Evolutionary conservation across 1,284 basidiomycete species (phyloP).

Genomic region (Cutaneotrichosporon daszewskae): DNA sequence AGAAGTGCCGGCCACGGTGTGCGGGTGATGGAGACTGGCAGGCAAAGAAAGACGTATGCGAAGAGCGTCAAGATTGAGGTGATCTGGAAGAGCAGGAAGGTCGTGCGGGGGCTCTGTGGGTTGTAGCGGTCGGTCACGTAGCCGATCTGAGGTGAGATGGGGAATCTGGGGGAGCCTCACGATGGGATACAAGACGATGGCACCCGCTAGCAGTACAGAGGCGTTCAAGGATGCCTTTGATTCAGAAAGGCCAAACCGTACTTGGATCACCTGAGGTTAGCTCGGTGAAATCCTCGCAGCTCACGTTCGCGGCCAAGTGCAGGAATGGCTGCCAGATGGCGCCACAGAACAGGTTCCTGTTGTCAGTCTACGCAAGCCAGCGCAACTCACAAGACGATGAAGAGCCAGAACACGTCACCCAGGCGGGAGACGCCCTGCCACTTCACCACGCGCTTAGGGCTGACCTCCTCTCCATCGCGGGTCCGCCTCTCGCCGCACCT

Average conservation of each 20-base stretch:
- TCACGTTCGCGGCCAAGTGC: slow-evolving; percentile 67
- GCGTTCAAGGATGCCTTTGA: slow-evolving; percentile 59
- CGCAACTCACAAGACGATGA: slow-evolving; percentile 40
- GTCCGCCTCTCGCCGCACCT: slow-evolving; percentile 60
- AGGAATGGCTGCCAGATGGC: slow-evolving; percentile 71
- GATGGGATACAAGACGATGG: slow-evolving; percentile 65
- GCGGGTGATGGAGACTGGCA: slow-evolving; percentile 56
- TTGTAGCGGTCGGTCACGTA: slow-evolving; percentile 52
- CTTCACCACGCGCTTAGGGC: slow-evolving; percentile 17
- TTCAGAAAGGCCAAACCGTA: slow-evolving; percentile 60
- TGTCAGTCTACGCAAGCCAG: not conserved
- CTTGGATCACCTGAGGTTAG: slow-evolving; percentile 51
- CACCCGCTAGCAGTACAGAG: slow-evolving; percentile 67
- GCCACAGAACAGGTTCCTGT: slow-evolving; percentile 63
- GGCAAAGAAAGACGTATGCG: slow-evolving; percentile 61
- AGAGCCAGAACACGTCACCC: slow-evolving; percentile 75
- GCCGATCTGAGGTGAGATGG: slow-evolving; percentile 47
- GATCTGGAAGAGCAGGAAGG: slow-evolving; percentile 57
- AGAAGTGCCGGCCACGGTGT: slow-evolving; percentile 60
- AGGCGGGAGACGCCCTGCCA: slow-evolving; percentile 47
- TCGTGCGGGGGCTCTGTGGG: slow-evolving; percentile 27
- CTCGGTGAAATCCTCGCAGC: not conserved
- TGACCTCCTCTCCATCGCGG: slow-evolving; percentile 52
- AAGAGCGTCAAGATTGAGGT: slow-evolving; percentile 61
- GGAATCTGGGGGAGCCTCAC: too few relatives aligned